These are phyloP conservation scores for Wickerhamiella spandovensis DNA, from an alignment of 805 yeast species.

Conservation along the genomic window DNA sequence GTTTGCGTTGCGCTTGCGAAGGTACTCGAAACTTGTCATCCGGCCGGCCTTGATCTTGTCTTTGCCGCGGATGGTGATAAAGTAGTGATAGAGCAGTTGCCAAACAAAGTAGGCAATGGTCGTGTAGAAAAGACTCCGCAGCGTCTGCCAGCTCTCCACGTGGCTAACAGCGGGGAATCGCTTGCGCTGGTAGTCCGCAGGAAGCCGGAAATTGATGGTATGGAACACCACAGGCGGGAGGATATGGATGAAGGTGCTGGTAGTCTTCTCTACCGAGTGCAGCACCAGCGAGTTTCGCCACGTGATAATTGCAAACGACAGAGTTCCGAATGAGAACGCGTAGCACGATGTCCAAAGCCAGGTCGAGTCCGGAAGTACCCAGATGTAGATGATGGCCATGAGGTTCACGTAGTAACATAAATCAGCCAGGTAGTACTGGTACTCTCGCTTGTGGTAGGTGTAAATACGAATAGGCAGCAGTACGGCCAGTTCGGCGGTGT, in stretches of 20 bases:
- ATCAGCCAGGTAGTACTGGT: constrained; percentile 83
- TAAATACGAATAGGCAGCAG: constrained; percentile 77
- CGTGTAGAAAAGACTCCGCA: constrained; percentile 61
- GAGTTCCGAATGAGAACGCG: constrained; percentile 76
- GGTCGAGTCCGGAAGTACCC: constrained; percentile 69
- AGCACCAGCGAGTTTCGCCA: constrained; percentile 91
- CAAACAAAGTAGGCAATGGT: constrained; percentile 72
- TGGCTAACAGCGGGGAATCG: constrained; percentile 75
- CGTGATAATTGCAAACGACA: constrained; percentile 85
- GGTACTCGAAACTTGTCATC: constrained; percentile 75
- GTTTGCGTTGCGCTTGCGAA: constrained; percentile 57
- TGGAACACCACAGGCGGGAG: constrained; percentile 83
- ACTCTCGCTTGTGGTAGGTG: constrained; percentile 65
- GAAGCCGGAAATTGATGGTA: constrained; percentile 70
- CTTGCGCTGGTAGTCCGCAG: constrained; percentile 32
- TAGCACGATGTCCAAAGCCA: constrained; percentile 70
- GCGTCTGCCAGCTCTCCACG: constrained; percentile 56
- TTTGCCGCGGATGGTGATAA: constrained; percentile 68
- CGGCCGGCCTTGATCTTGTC: constrained; percentile 76
- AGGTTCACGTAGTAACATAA: constrained; percentile 82
- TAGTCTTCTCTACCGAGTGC: constrained; percentile 84
- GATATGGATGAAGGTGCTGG: constrained; percentile 80
- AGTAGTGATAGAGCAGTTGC: constrained; percentile 85
- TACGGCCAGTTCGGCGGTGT: constrained; percentile 44
- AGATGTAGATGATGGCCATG: constrained; percentile 53